Percentiles rank a stretch among this genome's conserved stretches.
Conservation (phyloP, 2,329 filamentous ascomycete genomes). For the Xylariales sp. region DNA sequence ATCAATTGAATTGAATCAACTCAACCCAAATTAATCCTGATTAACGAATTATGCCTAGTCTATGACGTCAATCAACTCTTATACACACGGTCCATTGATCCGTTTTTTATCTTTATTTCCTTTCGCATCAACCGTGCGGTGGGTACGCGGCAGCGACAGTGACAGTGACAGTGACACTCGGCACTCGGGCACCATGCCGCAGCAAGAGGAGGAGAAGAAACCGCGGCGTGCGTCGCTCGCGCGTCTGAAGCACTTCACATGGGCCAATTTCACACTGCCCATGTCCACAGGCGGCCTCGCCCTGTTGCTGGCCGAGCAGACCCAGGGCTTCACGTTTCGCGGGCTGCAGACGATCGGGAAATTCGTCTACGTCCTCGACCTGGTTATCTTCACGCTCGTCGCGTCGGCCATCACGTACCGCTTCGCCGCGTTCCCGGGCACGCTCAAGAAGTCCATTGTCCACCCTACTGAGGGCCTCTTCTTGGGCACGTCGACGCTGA, state of each 20-base stretch:
- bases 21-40: not conserved
- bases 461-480: constrained; percentile 64
- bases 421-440: constrained; percentile 57
- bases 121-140: not conserved
- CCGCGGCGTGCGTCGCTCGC: constrained; percentile 30
- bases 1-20: too few relatives aligned
- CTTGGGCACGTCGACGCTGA: constrained; percentile 52
- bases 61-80: too few relatives aligned
- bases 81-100: not conserved
- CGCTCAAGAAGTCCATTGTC: constrained; percentile 58
- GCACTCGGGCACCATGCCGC: constrained; percentile 10
- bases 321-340: constrained; percentile 55
- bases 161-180: not conserved
- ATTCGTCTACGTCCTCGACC: constrained; percentile 62
- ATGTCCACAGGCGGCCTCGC: constrained; percentile 61
- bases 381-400: constrained; percentile 58
- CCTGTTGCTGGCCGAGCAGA: constrained; percentile 56
- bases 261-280: constrained; percentile 60
- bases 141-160: too few relatives aligned
- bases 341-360: constrained; percentile 64
- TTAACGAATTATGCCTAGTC: too few relatives aligned
- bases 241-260: constrained; percentile 56
- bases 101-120: too few relatives aligned
- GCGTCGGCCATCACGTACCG: constrained; percentile 53
- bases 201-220: not conserved